Evolutionary conservation across 2,329 filamentous ascomycete species (phyloP).

Genomic region (Xenoacremonium recifei): DNA sequence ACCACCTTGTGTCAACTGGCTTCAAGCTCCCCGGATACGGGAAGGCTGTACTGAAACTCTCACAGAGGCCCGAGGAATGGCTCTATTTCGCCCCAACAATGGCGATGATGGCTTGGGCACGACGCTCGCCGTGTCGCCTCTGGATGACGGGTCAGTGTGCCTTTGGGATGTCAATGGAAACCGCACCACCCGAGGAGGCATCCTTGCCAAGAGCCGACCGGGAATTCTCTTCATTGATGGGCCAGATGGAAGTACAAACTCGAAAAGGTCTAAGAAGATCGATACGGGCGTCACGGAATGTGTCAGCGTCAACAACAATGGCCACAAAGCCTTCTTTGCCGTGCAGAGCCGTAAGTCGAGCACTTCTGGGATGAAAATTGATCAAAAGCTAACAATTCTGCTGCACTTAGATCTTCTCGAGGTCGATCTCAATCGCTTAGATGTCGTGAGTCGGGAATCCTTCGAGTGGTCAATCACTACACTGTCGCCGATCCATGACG

Average conservation of each 20-base stretch:
- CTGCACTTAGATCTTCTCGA: constrained; percentile 60
- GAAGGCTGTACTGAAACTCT: constrained; percentile 42
- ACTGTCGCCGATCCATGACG: constrained; percentile 66
- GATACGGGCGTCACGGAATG: constrained; percentile 75
- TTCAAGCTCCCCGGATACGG: constrained; percentile 58
- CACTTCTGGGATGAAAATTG: too few relatives aligned
- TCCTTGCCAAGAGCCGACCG: constrained; percentile 63
- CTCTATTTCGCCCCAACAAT: constrained; percentile 57
- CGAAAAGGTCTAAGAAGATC: constrained; percentile 60
- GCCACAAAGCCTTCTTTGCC: constrained; percentile 73
- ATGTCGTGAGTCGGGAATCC: constrained; percentile 64
- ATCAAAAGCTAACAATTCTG: background rate
- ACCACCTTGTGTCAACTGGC: constrained; percentile 72
- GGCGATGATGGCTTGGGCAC: constrained; percentile 44
- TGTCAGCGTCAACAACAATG: constrained; percentile 71
- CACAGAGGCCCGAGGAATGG: constrained; percentile 71
- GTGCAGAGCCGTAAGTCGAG: constrained; percentile 63
- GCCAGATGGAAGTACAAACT: constrained; percentile 43
- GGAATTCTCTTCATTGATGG: constrained; percentile 65
- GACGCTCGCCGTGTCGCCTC: constrained; percentile 66
- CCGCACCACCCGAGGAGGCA: constrained; percentile 53
- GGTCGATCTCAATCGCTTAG: constrained; percentile 74
- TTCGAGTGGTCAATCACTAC: constrained; percentile 85
- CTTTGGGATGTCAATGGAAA: constrained; percentile 74
- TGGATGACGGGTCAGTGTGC: constrained; percentile 86